Conservation (phyloP, 768 basidiomycete species). For the Suillus variegatus region DNA sequence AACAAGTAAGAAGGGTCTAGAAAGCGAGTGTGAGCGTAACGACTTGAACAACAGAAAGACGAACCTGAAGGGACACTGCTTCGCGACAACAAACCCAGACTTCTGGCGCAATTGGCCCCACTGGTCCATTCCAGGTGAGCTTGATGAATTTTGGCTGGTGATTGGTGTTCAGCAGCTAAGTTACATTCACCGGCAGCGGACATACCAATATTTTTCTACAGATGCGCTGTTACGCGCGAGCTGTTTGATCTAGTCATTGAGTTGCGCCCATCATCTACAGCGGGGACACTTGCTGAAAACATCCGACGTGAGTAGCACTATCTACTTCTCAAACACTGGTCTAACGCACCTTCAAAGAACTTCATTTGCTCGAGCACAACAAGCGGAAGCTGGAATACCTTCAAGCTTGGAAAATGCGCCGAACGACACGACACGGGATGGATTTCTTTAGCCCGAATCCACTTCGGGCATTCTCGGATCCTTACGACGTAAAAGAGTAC, state of each 20-base stretch:
- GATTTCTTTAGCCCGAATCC: neutral
- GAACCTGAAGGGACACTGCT: too few species aligned
- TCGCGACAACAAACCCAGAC: too few species aligned
- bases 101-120: too few species aligned
- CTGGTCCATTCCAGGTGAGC: too few species aligned
- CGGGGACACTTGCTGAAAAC: conserved; percentile 22
- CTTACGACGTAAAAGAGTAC: conserved; percentile 4
- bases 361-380: conserved; percentile 23
- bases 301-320: conserved; percentile 20
- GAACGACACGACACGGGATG: neutral
- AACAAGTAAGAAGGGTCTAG: neutral
- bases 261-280: conserved; percentile 18
- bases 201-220: conserved; percentile 22
- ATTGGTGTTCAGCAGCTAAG: too few species aligned
- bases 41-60: neutral
- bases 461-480: conserved; percentile 3
- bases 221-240: conserved; percentile 21
- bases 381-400: conserved; percentile 19
- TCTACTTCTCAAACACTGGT: neutral
- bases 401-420: conserved; percentile 1
- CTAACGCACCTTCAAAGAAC: conserved; percentile 14
- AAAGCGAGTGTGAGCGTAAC: conserved; percentile 31
- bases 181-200: too few species aligned
- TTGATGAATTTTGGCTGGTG: too few species aligned
- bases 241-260: conserved; percentile 28